These are phyloP conservation scores for Edaphochlamys debaryana DNA, from an alignment of 139 green algal genomes.

Conservation along the genomic window DNA sequence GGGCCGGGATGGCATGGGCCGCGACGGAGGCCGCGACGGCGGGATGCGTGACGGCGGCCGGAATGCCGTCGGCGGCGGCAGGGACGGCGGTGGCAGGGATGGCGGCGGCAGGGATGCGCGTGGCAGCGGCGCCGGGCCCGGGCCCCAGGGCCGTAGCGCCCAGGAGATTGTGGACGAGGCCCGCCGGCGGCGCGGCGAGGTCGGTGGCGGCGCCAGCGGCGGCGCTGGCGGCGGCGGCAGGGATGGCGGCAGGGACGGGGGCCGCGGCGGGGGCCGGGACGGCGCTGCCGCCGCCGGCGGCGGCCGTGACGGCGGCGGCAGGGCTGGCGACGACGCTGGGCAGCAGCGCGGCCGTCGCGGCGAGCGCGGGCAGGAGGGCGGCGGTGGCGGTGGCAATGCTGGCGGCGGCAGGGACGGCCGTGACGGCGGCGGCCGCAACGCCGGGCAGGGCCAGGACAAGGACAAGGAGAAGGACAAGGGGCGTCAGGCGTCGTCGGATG, in stretches of 20 bases:
- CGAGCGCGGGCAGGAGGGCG: neutral
- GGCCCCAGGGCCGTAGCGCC: neutral
- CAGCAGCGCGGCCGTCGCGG: neutral
- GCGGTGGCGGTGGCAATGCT: neutral
- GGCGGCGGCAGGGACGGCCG: too few relatives aligned
- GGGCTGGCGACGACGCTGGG: neutral
- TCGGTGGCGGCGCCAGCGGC: neutral
- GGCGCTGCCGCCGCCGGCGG: too few relatives aligned
- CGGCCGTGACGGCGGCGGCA: neutral
- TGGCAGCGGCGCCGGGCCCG: too few relatives aligned
- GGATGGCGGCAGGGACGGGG: too few relatives aligned
- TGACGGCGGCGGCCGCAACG: too few relatives aligned
- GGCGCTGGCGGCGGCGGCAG: neutral
- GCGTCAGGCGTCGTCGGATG: neutral
- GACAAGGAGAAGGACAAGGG: conserved; percentile 1
- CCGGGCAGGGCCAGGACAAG: neutral
- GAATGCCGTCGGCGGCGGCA: neutral
- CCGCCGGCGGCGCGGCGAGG: neutral
- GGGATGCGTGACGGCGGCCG: neutral
- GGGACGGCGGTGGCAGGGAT: neutral
- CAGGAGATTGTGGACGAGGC: conserved; percentile 44
- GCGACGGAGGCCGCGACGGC: neutral
- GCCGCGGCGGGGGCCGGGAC: neutral
- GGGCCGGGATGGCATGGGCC: too few relatives aligned
- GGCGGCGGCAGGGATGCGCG: neutral